These are phyloP conservation scores for Ceratobasidium papillatum DNA, from an alignment of 1,284 basidiomycete genomes.

Conservation along the genomic window DNA sequence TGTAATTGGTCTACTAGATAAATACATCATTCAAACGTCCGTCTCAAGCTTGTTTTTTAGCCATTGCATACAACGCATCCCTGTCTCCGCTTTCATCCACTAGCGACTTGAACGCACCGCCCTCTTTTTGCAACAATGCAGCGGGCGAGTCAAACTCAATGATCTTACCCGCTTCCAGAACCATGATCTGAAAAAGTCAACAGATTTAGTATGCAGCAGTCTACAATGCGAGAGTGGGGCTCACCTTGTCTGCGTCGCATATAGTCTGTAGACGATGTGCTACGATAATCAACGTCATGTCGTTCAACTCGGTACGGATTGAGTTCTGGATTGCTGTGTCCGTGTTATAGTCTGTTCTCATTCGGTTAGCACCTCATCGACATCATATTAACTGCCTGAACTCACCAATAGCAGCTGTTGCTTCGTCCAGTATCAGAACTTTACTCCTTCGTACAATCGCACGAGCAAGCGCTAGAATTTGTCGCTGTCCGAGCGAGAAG, in stretches of 20 bases:
- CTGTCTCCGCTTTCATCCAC: conserved; percentile 55
- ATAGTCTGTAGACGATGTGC: conserved; percentile 76
- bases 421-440: conserved; percentile 63
- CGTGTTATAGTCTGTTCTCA: conserved; percentile 49
- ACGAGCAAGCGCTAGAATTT: conserved; percentile 49
- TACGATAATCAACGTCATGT: conserved; percentile 69
- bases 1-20: neutral
- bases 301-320: conserved; percentile 62
- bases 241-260: conserved; percentile 65
- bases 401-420: conserved; percentile 34
- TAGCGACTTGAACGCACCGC: conserved; percentile 52
- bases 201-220: neutral
- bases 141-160: conserved; percentile 54
- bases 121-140: conserved; percentile 52
- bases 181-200: conserved; percentile 35
- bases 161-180: conserved; percentile 45
- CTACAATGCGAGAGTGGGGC: neutral
- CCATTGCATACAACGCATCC: conserved; percentile 52
- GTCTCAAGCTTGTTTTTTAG: conserved; percentile 19
- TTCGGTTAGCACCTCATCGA: neutral
- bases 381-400: neutral
- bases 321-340: conserved; percentile 64
- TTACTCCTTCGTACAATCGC: conserved; percentile 59
- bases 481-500: conserved; percentile 75
- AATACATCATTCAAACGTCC: neutral